Base-by-base conservation (phyloP, 202 grass and related monocot species). In the Dendrocalamus latiflorus region DNA sequence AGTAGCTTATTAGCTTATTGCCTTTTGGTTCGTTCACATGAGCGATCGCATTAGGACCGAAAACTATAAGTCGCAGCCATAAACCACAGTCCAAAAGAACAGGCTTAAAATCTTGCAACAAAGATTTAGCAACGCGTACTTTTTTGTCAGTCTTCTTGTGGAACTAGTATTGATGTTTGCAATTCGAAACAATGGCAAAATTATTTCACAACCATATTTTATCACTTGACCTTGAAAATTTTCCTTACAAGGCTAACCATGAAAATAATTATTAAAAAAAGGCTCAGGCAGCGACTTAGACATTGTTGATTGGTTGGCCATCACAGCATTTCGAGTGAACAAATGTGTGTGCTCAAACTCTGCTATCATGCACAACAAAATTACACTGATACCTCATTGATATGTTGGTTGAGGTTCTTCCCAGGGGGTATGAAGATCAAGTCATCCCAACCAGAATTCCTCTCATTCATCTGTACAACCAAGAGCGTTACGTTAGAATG, bases 371-470 rank as follows among this genome's bases (percentile, higher is more conserved):
- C 69, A 70, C 30, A 78, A 86, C 49, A 86, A 74, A 86, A 45
- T 90, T 86, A 95, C 43, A 81, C 88, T 55, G 89, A 85, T 78
- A 95, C 93, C 80, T 93, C 93, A 64, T 90, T 89, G 44, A 98
- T 94, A 77, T 95, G 93, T 72, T 98, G 87, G 25, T 70, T 91
- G 44, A 89, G 90, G 49, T 37, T 93, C 85, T 92, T 98, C 41
- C 93, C 96, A 83, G 93, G 96, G 26, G 96, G 91, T 68, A 98
- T 95, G 80, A 95, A 98, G 71, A 98, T 95, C 83, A 98, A 95
- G 75, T 95, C 91, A 84, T 98, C 96, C 96, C 93, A 98, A 45
- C 96, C 93, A 68, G 96, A 98, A 79, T 98, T 88, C 54, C 89
- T 89, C 34, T 89, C 85, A 86, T 95, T 98, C 63, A 95, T 98